Conservation (phyloP, 192 early-diverging fungal species). For the Geranomyces michiganensis region DNA sequence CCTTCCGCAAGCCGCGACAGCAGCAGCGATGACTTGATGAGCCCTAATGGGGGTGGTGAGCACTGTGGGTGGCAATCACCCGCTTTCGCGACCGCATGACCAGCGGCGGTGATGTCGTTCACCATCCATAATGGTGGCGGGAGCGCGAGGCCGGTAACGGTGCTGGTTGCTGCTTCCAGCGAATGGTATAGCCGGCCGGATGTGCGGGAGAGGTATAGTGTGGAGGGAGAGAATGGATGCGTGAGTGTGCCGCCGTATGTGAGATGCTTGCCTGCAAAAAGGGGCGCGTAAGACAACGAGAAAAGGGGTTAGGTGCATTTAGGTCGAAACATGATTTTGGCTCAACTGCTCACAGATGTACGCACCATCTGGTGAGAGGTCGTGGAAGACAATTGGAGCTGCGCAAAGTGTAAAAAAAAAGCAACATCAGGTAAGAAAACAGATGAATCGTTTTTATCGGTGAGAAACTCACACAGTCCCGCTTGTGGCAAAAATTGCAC, state of each 20-base stretch:
- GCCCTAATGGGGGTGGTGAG: slow-evolving; percentile 14
- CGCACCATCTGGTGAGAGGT: slow-evolving; percentile 18
- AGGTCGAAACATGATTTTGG: background rate
- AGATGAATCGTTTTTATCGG: too few species aligned
- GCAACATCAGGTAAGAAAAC: background rate
- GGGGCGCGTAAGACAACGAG: background rate
- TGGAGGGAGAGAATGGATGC: slow-evolving; percentile 25
- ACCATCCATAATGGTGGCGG: slow-evolving; percentile 20
- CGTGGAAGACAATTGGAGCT: slow-evolving; percentile 42
- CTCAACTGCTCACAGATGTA: background rate
- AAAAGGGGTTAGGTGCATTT: too few species aligned
- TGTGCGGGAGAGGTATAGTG: slow-evolving; percentile 11
- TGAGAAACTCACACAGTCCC: too few species aligned
- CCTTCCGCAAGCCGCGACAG: slow-evolving; percentile 6
- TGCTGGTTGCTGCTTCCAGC: slow-evolving; percentile 7
- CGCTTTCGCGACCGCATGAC: too few species aligned
- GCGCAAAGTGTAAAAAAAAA: too few species aligned
- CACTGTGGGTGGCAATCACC: background rate
- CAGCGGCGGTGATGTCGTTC: too few species aligned
- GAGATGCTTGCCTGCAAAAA: background rate
- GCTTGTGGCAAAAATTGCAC: too few species aligned
- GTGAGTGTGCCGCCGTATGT: slow-evolving; percentile 28
- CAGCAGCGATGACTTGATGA: slow-evolving; percentile 36
- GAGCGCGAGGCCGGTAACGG: background rate
- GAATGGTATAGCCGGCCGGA: slow-evolving; percentile 44